Base-by-base conservation (phyloP, 345 rosid genomes). In the Erodium maritimum region DNA sequence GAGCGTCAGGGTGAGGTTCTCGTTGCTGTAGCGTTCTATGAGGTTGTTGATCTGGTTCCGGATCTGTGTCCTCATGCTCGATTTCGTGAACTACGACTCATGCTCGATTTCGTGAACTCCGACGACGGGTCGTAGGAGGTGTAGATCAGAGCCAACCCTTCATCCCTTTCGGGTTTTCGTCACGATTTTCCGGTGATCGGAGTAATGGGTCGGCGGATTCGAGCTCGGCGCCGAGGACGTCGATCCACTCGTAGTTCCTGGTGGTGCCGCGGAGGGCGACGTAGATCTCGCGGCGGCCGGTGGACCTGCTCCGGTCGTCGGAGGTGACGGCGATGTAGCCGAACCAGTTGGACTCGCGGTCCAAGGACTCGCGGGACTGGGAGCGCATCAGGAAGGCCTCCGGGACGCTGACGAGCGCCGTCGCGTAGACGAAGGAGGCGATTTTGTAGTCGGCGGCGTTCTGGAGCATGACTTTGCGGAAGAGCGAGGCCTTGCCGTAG, bases 331-430 rank as follows among this genome's bases (percentile, higher is more conserved):
- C 88, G 54, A 88, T 77, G 79, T 82, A 91, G 55, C 96, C 96
- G 29, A 91, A 80, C 97, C 97, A 91, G 75, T 91, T 91, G 14
- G 96, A 85, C 64, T 91, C 97, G 17, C 91, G 85, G 75, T 91
- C 97, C 90, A 96, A 85, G 6, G 87, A 72, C 46, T 88, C 96
- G 3, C 91, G 74, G 5, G 96, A 82, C 42, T 45, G 70, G 5
- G 96, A 82, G 55, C 57, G 88, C 66, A 88, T 82, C 53, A 91
- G 65, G 70, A 91, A 77, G 37, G 83, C 83, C 71, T 82, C 74
- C 0, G 82, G 78, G 50, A 74, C 46, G 61, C 78, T 64, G 54
- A 90, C 74, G 2, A 79, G 86, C 16, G 95, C 94, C 0, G 95
- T 85, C 61, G 79, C 97, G 52, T 90, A 90, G 58, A 90, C 88